Conservation (phyloP, 768 basidiomycete genomes). For the Tylopilus balloui region DNA sequence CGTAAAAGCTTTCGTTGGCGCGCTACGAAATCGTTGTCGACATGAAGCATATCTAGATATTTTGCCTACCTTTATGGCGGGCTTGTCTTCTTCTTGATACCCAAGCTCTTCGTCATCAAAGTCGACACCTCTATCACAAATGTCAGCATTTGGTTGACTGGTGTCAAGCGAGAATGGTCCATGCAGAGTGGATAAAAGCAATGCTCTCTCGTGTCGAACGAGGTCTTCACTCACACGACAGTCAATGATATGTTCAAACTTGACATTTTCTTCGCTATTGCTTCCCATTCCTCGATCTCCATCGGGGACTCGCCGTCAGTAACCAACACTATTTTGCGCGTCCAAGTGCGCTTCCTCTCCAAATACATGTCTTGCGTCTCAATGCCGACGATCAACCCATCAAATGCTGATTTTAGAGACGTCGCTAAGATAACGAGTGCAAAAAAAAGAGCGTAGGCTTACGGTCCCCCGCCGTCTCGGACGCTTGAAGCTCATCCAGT, state of each 20-base stretch:
- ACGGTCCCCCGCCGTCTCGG: conserved; percentile 63
- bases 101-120: conserved; percentile 72
- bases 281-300: conserved; percentile 73
- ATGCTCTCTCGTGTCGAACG: background rate
- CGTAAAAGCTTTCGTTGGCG: conserved; percentile 72
- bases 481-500: conserved; percentile 55
- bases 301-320: conserved; percentile 82
- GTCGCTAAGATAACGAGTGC: background rate
- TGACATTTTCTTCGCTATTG: conserved; percentile 61
- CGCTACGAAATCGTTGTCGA: conserved; percentile 38
- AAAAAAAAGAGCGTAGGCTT: conserved; percentile 23
- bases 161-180: background rate
- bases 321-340: conserved; percentile 73
- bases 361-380: conserved; percentile 73
- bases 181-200: too few relatives aligned
- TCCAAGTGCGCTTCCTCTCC: conserved; percentile 74
- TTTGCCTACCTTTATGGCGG: conserved; percentile 61
- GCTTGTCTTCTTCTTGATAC: conserved; percentile 65
- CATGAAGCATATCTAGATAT: background rate
- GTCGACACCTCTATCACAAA: conserved; percentile 66
- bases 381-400: conserved; percentile 81
- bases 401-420: conserved; percentile 54
- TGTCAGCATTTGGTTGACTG: conserved; percentile 4
- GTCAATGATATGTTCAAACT: conserved; percentile 52
- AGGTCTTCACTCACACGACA: conserved; percentile 55